Evolutionary conservation across 1,139 yeast genomes (phyloP), one percentile per base, ranked within the genome.

Genomic region (Hyphopichia khmerensis): DNA sequence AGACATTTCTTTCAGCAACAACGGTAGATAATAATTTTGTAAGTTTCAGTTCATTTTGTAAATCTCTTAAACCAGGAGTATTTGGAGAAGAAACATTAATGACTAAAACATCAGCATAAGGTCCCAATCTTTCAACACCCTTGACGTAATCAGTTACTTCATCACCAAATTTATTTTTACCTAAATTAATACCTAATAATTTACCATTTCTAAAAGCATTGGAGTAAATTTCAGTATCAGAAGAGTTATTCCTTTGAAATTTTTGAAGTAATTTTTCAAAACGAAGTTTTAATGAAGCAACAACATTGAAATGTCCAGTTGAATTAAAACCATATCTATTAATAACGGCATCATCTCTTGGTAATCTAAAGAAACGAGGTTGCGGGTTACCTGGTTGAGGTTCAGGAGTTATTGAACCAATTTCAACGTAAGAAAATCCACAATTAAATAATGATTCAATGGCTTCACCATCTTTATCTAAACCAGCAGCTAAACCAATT

Each of bases 251-350:
- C 44, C 45, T 38, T 45, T 55, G 43, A 36, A 58, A 49, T 42
- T 38, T 38, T 19, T 48, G 43, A 43, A 73, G 51, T 33, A 68
- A 70, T 42, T 65, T 67, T 37, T 70, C 69, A 44, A 85, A 75
- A 52, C 98, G 78, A 40, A 77, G 56, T 50, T 82, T 77, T 52
- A 91, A 72, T 18, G 82, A 75, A 2, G 82, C 81, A 45, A 84
- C 68, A 24, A 90, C 96, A 31, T 69, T 76, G 53, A 80, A 79
- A 59, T 91, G 97, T 31, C 99, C 99, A 39, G 80, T 77, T 3
- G 97, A 89, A 59, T 93, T 91, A 75, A 93, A 91, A 1, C 99
- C 99, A 58, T 91, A 91, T 48, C 98, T 75, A 66, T 91, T 91
- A 53, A 91, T 89, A 35, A 90, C 96, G 2, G 97, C 97, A 42